Evolutionary conservation across 2,329 filamentous ascomycete genomes (phyloP).

Genomic region (Colletotrichum chrysophilum): DNA sequence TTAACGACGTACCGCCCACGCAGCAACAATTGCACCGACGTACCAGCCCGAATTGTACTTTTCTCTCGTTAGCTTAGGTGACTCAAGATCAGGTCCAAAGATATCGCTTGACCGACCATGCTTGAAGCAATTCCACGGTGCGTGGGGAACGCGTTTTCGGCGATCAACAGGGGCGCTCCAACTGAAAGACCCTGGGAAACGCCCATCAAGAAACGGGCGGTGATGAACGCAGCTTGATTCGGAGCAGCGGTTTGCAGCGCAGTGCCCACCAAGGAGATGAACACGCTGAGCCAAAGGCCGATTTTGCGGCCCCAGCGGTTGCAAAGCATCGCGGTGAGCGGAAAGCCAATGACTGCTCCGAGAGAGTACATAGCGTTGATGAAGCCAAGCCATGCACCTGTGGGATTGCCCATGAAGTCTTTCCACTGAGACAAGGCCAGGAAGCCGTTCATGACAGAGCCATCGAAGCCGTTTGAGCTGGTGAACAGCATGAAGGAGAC

Average conservation of each 20-base stretch:
- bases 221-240: constrained; percentile 33
- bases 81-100: background rate
- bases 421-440: constrained; percentile 12
- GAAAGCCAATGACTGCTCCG: constrained; percentile 34
- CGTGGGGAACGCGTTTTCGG: constrained; percentile 36
- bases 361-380: constrained; percentile 35
- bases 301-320: constrained; percentile 9
- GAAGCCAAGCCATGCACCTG: constrained; percentile 5
- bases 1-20: constrained; percentile 21
- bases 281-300: constrained; percentile 5
- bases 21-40: constrained; percentile 27
- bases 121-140: constrained; percentile 22
- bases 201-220: constrained; percentile 36
- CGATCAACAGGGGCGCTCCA: constrained; percentile 34
- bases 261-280: background rate
- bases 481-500: constrained; percentile 9
- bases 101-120: background rate
- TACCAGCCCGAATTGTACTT: constrained; percentile 23
- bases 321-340: constrained; percentile 39
- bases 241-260: constrained; percentile 30
- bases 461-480: constrained; percentile 18
- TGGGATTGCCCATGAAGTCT: constrained; percentile 7
- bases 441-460: constrained; percentile 20
- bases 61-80: background rate
- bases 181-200: constrained; percentile 32